Percentiles rank a stretch among this genome's conserved stretches.
Conservation (phyloP, 768 basidiomycete genomes). For the Calocera cornea region DNA sequence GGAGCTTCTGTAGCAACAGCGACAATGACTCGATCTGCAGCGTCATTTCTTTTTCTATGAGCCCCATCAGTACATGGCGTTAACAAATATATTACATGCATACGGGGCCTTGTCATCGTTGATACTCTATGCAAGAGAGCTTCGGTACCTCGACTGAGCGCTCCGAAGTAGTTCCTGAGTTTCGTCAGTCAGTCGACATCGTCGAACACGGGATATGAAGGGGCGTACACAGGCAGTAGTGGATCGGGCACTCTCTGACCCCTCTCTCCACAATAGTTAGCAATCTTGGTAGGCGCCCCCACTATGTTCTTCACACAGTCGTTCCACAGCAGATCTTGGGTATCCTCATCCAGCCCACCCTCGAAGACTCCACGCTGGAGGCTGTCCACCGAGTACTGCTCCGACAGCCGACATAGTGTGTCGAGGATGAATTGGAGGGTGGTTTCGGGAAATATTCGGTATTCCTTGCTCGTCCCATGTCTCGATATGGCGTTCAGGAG, state of each 20-base stretch:
- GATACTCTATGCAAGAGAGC: slow-evolving; percentile 20
- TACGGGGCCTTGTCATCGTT: slow-evolving; percentile 8
- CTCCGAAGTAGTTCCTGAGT: slow-evolving; percentile 13
- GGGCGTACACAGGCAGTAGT: slow-evolving; percentile 31
- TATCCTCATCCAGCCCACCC: slow-evolving; percentile 1
- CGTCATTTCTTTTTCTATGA: background rate
- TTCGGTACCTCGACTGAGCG: slow-evolving; percentile 15
- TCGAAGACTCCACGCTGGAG: slow-evolving; percentile 43
- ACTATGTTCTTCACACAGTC: slow-evolving; percentile 54
- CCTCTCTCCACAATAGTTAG: slow-evolving; percentile 47
- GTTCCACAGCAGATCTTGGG: slow-evolving; percentile 45
- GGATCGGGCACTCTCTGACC: slow-evolving; percentile 28
- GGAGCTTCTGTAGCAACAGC: slow-evolving; percentile 51
- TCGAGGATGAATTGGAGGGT: slow-evolving; percentile 31
- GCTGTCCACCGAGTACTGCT: slow-evolving; percentile 55
- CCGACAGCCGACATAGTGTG: slow-evolving; percentile 41
- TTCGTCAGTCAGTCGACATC: background rate
- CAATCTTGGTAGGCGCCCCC: slow-evolving; percentile 60
- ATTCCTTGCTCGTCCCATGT: slow-evolving; percentile 26
- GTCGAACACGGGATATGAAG: background rate
- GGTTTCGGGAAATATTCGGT: slow-evolving; percentile 5
- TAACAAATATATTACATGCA: slow-evolving; percentile 4
- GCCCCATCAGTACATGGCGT: background rate
- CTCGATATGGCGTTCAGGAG: slow-evolving; percentile 42
- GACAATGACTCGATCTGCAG: slow-evolving; percentile 28